phyloP scores from a whole-genome alignment of 345 rosid species.

The Gossypium herbaceum region DNA sequence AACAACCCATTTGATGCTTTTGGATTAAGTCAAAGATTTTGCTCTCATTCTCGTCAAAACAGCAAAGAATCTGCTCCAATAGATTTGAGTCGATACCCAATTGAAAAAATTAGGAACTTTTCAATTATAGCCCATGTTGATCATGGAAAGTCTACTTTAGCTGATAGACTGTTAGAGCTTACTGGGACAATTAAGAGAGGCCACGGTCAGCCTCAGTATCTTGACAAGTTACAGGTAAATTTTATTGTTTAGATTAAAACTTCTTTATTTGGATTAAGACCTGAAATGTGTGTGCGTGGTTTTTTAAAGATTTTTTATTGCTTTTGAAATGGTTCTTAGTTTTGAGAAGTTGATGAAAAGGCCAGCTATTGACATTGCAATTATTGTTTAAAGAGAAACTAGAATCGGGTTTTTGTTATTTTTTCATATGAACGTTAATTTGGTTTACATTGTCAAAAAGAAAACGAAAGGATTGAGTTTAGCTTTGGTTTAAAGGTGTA shows the following conservation, averaged over 20 bases:
- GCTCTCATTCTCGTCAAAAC: conserved; percentile 56
- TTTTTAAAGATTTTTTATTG: neutral
- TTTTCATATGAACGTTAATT: neutral
- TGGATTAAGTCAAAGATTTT: conserved; percentile 30
- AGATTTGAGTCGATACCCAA: conserved; percentile 68
- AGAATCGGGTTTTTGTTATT: neutral
- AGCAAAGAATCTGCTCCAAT: conserved; percentile 29
- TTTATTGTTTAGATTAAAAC: neutral
- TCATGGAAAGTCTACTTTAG: conserved; percentile 93
- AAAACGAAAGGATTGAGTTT: neutral
- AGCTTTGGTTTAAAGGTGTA: neutral
- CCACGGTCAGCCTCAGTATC: conserved; percentile 96
- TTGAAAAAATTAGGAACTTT: conserved; percentile 84
- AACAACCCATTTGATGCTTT: conserved; percentile 7
- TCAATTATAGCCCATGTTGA: conserved; percentile 95
- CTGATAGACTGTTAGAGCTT: conserved; percentile 97
- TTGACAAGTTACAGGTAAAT: conserved; percentile 81
- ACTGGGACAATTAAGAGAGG: conserved; percentile 90
- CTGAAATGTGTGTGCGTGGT: neutral
- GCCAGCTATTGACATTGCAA: neutral
- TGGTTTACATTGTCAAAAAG: neutral
- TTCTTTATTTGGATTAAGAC: neutral
- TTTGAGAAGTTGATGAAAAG: neutral
- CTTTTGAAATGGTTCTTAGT: neutral
- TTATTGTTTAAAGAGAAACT: conserved; percentile 1